A percentile compares a stretch with the other conserved stretches of the same genome.
These are phyloP conservation scores for Dendryphion nanum DNA, from an alignment of 2,329 filamentous ascomycete species.

Conservation along the genomic window DNA sequence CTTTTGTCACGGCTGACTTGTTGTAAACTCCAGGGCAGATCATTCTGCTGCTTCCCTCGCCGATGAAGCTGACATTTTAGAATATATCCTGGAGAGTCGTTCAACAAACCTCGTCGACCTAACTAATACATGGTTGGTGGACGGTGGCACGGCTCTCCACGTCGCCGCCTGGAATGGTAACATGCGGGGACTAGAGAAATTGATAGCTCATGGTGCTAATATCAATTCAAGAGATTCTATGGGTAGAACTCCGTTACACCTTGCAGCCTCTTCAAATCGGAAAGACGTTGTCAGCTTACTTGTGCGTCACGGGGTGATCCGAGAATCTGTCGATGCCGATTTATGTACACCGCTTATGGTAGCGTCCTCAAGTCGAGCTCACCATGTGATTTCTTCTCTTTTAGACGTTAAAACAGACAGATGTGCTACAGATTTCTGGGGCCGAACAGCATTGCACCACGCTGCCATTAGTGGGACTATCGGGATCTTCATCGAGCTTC, in stretches of 20 bases:
- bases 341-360: background rate
- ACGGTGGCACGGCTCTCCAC: background rate
- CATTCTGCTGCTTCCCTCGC: background rate
- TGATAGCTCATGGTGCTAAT: background rate
- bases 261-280: background rate
- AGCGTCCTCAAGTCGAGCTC: background rate
- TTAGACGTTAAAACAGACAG: background rate
- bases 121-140: too few species aligned
- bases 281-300: background rate
- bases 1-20: background rate
- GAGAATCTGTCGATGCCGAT: background rate
- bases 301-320: background rate
- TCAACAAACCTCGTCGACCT: too few species aligned
- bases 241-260: background rate
- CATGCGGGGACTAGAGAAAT: background rate
- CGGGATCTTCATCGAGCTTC: background rate
- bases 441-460: background rate
- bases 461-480: background rate
- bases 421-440: background rate
- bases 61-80: background rate
- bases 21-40: background rate
- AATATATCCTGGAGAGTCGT: background rate
- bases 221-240: background rate
- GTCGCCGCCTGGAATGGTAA: background rate
- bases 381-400: background rate